These are phyloP conservation scores for Aspergillus persii DNA, from an alignment of 2,329 filamentous ascomycete species.

Conservation along the genomic window DNA sequence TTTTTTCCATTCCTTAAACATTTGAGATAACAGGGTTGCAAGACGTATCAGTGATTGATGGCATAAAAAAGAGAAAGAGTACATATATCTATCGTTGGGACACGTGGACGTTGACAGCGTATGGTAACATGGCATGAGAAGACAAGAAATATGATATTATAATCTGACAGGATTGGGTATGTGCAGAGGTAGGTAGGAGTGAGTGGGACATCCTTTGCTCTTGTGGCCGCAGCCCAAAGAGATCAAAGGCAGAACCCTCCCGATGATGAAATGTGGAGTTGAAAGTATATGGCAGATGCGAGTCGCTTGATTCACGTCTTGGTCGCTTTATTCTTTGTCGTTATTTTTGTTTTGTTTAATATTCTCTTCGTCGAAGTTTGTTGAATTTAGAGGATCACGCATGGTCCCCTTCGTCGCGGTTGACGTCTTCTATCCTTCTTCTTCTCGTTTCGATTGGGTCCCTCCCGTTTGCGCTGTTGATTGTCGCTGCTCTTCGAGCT, in stretches of 20 bases:
- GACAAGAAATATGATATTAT: conserved; percentile 29
- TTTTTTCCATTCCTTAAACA: conserved; percentile 15
- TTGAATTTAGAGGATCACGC: conserved; percentile 37
- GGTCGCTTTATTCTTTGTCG: neutral
- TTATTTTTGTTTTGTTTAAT: neutral
- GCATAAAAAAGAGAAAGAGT: conserved; percentile 19
- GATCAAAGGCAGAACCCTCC: conserved; percentile 1
- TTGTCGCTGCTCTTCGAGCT: conserved; percentile 29
- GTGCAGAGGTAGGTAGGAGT: conserved; percentile 5
- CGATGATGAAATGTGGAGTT: neutral
- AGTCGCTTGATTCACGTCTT: conserved; percentile 3
- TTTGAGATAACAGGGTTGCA: conserved; percentile 9
- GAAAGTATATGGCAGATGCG: neutral
- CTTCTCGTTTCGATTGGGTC: conserved; percentile 33
- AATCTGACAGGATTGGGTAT: conserved; percentile 13
- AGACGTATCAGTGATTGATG: conserved; percentile 20
- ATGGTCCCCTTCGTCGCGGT: conserved; percentile 35
- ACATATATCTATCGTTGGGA: conserved; percentile 29
- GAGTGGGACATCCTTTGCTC: neutral
- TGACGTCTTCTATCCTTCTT: conserved; percentile 32
- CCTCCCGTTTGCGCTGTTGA: conserved; percentile 34
- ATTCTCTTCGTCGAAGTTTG: conserved; percentile 1
- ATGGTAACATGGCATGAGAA: conserved; percentile 14
- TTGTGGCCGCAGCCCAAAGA: neutral
- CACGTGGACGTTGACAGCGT: conserved; percentile 21